Conservation (phyloP, 1,284 basidiomycete species). For the Puccinia brachypodii region DNA sequence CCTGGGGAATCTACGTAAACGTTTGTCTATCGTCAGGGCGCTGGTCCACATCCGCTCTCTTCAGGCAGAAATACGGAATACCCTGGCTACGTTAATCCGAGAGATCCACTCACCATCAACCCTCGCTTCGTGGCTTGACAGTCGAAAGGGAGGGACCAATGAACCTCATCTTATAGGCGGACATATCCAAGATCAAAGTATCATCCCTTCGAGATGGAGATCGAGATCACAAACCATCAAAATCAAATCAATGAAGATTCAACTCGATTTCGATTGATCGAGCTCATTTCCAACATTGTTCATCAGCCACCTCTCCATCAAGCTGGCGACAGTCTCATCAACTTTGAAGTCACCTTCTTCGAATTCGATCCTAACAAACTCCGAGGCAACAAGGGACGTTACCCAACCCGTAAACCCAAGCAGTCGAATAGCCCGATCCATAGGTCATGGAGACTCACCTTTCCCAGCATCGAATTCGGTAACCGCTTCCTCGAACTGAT, state of each 20-base stretch:
- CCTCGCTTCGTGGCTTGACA: too few species aligned
- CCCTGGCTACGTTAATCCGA: background rate
- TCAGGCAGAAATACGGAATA: background rate
- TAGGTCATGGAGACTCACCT: conserved; percentile 16
- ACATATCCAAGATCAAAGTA: background rate
- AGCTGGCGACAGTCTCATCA: background rate
- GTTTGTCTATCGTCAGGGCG: background rate
- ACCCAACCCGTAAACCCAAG: background rate
- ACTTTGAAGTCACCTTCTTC: conserved; percentile 29
- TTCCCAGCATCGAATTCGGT: conserved; percentile 29
- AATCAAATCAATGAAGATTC: background rate
- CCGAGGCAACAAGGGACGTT: background rate
- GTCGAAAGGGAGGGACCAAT: too few species aligned
- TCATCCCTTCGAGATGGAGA: conserved; percentile 5
- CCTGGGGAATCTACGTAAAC: too few species aligned
- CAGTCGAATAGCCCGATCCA: background rate
- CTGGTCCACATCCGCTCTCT: background rate
- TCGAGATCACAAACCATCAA: conserved; percentile 13
- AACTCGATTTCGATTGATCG: conserved; percentile 13
- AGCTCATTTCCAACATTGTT: conserved; percentile 22
- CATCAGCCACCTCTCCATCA: conserved; percentile 23
- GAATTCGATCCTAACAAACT: background rate
- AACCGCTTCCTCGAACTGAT: conserved; percentile 13
- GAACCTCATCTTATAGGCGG: too few species aligned
- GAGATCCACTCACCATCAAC: background rate